Evolutionary conservation across 2,329 filamentous ascomycete genomes (phyloP), one percentile per base, ranked within the genome.

Genomic region (Neofusicoccum sp.): DNA sequence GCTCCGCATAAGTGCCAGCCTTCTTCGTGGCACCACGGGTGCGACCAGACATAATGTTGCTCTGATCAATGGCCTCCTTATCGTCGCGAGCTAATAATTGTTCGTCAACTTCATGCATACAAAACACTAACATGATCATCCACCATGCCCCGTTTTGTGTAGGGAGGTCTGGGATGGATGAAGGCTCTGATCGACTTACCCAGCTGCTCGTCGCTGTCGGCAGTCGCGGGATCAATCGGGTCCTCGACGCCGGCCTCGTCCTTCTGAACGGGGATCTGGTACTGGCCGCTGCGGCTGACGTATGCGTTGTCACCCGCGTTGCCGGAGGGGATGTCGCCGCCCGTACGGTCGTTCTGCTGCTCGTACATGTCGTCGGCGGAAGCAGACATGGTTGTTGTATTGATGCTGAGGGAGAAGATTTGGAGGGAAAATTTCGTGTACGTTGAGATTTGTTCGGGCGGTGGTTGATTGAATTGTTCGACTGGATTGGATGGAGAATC

Each of bases 21-120:
- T 71, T 36, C 72, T 80, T 80, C 0, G 77, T 68, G 0, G 78
- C 80, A 60, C 80, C 79, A 16, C 80, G 74, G 6, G 80, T 82
- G 31, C 79, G 77, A 12, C 36, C 26, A 12, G 53, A 36, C 6
- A 83, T 65, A 40, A 83, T 81, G 63, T 82, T 82, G 58, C 62
- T 67, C 63, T 75, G 60, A 58, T 83, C 76, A 44, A 83, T 82
- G 3, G 80, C 80, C 2, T 81, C 78, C 2, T 69, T 69, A 24
- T 83, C 81, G 57, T 83, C 81, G 6, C 70, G 71, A 40, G 71
- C 79, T 80, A 58, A 8, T 2, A 1, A 8, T 14, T 20, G 36
- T 26, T 65, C 14, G 64, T 48, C 34, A 30, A 36, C 1, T 31
- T 31, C 30, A 4, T 26, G 33, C 34, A 14, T 8, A 31, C 20